Evolutionary conservation across 31 red algal species (phyloP).

Genomic region (Odonthalia washingtoniensis): DNA sequence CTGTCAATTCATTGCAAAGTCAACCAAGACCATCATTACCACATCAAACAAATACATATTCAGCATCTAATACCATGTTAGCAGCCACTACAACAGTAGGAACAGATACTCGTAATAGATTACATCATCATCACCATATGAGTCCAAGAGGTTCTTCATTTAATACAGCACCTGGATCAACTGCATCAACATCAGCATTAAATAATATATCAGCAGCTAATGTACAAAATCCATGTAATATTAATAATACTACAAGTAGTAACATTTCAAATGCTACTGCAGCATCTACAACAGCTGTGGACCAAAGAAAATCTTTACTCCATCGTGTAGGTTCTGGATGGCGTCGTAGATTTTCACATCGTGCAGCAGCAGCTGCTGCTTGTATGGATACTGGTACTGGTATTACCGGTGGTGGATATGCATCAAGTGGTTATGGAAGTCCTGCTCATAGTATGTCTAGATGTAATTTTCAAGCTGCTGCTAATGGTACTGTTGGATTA

Average conservation of each 20-base stretch:
- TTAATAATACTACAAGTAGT: no score
- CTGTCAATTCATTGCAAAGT: constrained; percentile 11
- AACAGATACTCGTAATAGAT: neutral
- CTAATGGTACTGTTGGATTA: constrained; percentile 3
- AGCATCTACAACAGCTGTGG: neutral
- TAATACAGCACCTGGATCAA: constrained; percentile 15
- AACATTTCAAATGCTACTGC: no score
- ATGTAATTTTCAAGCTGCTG: neutral
- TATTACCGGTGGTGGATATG: neutral
- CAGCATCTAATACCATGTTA: neutral
- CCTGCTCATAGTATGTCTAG: neutral
- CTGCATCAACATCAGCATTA: constrained; percentile 19
- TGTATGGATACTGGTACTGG: neutral
- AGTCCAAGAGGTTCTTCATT: constrained; percentile 46
- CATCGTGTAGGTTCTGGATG: constrained; percentile 49
- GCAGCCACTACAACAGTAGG: neutral
- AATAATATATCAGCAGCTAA: neutral
- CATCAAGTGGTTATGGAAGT: neutral
- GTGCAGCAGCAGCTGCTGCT: neutral
- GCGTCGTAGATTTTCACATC: constrained; percentile 35
- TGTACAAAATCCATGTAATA: no score
- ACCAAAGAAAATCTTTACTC: constrained; percentile 24
- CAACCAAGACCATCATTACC: neutral
- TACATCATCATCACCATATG: constrained; percentile 21
- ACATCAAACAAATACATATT: constrained; percentile 28